A percentile compares a stretch with the other conserved stretches of the same genome.
Evolutionary conservation across 371 early-diverging fungal genomes (phyloP).

Genomic region (Catenaria anguillulae): DNA sequence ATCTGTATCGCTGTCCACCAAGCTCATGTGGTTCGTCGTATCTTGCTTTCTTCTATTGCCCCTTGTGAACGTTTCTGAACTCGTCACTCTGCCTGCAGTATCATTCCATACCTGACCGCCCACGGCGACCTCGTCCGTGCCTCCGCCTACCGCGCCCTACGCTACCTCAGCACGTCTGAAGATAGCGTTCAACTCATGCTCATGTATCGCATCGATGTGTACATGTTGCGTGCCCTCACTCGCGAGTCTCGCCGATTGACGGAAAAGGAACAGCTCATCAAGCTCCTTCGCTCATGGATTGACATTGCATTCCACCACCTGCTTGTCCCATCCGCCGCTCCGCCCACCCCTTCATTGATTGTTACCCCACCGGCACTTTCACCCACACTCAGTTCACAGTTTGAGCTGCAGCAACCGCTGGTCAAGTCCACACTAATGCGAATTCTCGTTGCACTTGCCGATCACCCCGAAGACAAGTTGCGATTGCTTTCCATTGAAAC

Average conservation of each 20-base stretch:
- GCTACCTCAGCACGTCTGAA: neutral
- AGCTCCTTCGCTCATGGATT: constrained; percentile 49
- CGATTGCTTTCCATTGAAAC: constrained; percentile 58
- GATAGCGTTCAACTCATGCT: neutral
- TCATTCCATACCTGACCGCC: neutral
- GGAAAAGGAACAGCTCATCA: constrained; percentile 60
- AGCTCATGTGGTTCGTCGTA: too few relatives aligned
- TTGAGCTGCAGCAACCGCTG: too few relatives aligned
- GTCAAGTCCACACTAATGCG: constrained; percentile 41
- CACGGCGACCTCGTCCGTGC: neutral
- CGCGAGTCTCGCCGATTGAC: constrained; percentile 45
- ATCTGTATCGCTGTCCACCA: too few relatives aligned
- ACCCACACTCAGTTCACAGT: too few relatives aligned
- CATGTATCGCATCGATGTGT: neutral
- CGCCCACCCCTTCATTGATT: too few relatives aligned
- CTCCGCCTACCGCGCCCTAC: neutral
- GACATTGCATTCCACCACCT: constrained; percentile 40
- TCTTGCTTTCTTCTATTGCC: too few relatives aligned
- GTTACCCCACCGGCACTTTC: too few relatives aligned
- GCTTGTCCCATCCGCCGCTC: too few relatives aligned
- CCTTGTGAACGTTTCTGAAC: too few relatives aligned
- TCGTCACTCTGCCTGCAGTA: too few relatives aligned
- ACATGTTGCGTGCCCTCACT: constrained; percentile 27
- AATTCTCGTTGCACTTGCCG: constrained; percentile 57
- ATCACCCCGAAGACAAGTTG: constrained; percentile 58